A percentile compares a stretch with the other conserved stretches of the same genome.
Conservation (phyloP, 73 alveolate genomes). For the Paramecium caudatum region DNA sequence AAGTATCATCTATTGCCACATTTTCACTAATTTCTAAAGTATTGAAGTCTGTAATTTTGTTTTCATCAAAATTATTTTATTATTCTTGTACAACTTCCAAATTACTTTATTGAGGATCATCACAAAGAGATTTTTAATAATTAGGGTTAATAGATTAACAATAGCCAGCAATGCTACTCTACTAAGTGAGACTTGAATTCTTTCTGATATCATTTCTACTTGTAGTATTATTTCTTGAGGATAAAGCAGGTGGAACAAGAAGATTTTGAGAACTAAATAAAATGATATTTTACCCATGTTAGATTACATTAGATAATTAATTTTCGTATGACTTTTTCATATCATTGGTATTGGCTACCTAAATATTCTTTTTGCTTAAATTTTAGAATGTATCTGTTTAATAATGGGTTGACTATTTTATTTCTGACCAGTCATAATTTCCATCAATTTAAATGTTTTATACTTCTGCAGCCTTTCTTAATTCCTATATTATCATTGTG, state of each 20-base stretch:
- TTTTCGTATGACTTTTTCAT: constrained; percentile 66
- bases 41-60: neutral
- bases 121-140: constrained; percentile 14
- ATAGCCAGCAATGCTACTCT: neutral
- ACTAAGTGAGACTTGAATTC: neutral
- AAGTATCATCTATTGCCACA: neutral
- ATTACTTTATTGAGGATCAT: neutral
- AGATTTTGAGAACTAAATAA: constrained; percentile 15
- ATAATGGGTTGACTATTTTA: constrained; percentile 59
- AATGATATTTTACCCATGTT: neutral
- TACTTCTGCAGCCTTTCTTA: constrained; percentile 63
- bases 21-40: neutral
- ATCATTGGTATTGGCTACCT: constrained; percentile 15
- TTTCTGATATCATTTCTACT: constrained; percentile 34
- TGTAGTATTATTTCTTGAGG: neutral
- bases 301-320: constrained; percentile 16
- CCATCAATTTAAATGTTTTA: constrained; percentile 75
- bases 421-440: constrained; percentile 81
- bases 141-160: constrained; percentile 48
- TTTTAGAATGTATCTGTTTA: constrained; percentile 42
- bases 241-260: constrained; percentile 46
- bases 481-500: constrained; percentile 74
- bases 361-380: constrained; percentile 28
- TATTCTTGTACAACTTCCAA: neutral
- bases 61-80: neutral